These are phyloP conservation scores for Fusarium equiseti DNA, from an alignment of 2,329 filamentous ascomycete species.

Conservation along the genomic window DNA sequence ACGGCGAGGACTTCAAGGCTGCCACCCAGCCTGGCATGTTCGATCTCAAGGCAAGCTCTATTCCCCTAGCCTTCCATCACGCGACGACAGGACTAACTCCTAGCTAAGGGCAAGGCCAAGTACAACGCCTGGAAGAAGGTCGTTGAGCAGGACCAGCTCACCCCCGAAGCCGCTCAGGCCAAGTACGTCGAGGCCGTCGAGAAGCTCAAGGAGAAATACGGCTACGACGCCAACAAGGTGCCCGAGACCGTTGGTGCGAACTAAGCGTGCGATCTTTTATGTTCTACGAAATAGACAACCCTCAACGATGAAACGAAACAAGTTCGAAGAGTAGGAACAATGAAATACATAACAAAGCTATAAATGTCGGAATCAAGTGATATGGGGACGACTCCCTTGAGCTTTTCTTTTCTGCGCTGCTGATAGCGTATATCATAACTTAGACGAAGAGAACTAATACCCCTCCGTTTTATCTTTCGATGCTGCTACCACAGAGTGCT, in stretches of 20 bases:
- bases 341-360: slow-evolving; percentile 16
- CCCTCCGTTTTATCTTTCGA: slow-evolving; percentile 28
- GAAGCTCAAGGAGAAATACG: slow-evolving; percentile 76
- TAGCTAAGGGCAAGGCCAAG: slow-evolving; percentile 81
- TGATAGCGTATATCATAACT: slow-evolving; percentile 16
- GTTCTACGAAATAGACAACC: slow-evolving; percentile 16
- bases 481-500: not conserved
- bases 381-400: slow-evolving; percentile 6
- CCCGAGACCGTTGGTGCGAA: slow-evolving; percentile 66
- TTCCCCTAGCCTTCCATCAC: not conserved
- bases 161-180: slow-evolving; percentile 76
- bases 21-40: slow-evolving; percentile 75
- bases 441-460: slow-evolving; percentile 40
- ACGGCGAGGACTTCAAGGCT: slow-evolving; percentile 66
- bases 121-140: slow-evolving; percentile 80
- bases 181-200: slow-evolving; percentile 81
- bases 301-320: slow-evolving; percentile 21
- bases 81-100: slow-evolving; percentile 17
- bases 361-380: slow-evolving; percentile 26
- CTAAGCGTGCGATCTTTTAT: slow-evolving; percentile 15
- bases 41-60: slow-evolving; percentile 70
- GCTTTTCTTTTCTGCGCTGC: slow-evolving; percentile 19
- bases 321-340: slow-evolving; percentile 32
- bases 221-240: slow-evolving; percentile 73
- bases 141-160: slow-evolving; percentile 70